A percentile compares a stretch with the other conserved stretches of the same genome.
Conservation (phyloP, 768 basidiomycete species). For the Suillus plorans region DNA sequence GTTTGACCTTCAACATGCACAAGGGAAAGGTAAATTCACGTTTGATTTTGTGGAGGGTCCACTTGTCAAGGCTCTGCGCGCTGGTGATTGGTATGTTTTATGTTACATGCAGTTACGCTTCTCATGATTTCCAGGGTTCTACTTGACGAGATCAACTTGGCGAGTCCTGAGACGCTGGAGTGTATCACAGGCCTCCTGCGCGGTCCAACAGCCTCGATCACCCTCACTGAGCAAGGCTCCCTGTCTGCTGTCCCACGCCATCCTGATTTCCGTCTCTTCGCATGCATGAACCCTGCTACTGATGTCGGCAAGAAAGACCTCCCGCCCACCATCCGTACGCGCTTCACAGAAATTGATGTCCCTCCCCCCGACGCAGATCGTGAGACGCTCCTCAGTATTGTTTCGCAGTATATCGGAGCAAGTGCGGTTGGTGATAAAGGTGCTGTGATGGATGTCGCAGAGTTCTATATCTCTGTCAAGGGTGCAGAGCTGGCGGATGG, state of each 20-base stretch:
- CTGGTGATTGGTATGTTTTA: conserved; percentile 81
- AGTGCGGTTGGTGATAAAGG: conserved; percentile 82
- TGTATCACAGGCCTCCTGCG: conserved; percentile 87
- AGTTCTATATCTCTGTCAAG: conserved; percentile 86
- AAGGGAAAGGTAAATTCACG: conserved; percentile 84
- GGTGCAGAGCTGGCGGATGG: conserved; percentile 86
- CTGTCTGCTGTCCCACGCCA: conserved; percentile 89
- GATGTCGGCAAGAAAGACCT: conserved; percentile 99
- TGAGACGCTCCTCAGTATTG: conserved; percentile 84
- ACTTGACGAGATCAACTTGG: conserved; percentile 95
- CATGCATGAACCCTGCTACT: conserved; percentile 99
- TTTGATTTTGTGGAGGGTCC: conserved; percentile 97
- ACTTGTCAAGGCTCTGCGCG: conserved; percentile 83
- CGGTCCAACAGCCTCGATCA: conserved; percentile 84
- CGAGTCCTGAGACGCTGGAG: conserved; percentile 91
- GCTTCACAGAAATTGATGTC: conserved; percentile 95
- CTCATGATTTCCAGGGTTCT: conserved; percentile 61
- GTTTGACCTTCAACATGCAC: conserved; percentile 89
- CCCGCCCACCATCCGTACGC: conserved; percentile 82
- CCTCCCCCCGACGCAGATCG: conserved; percentile 91
- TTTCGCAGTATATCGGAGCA: conserved; percentile 86
- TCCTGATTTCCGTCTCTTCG: conserved; percentile 93
- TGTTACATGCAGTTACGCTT: background rate
- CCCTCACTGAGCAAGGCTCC: conserved; percentile 90
- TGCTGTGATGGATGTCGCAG: conserved; percentile 86